Evolutionary conservation across 208 protist genomes (phyloP).

Genomic region (Acanthamoeba triangularis): DNA sequence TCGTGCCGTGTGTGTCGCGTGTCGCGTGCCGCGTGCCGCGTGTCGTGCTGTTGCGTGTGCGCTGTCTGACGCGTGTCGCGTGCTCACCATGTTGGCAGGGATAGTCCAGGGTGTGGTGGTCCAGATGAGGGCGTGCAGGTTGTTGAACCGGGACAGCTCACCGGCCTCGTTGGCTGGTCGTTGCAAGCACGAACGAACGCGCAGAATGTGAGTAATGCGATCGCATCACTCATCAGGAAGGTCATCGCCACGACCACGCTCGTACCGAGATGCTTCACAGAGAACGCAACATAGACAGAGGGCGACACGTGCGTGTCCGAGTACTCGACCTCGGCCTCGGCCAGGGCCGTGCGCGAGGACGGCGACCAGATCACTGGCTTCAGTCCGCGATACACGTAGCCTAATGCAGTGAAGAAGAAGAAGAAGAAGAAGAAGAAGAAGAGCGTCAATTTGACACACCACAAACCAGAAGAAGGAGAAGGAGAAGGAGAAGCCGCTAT

Average conservation of each 20-base stretch:
- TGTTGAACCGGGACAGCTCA: not conserved
- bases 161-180: not conserved
- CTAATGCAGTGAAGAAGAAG: conserved; percentile 2
- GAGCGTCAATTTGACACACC: not conserved
- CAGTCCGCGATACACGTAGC: conserved; percentile 88
- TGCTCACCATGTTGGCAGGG: conserved; percentile 86
- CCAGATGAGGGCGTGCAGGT: conserved; percentile 87
- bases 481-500: not conserved
- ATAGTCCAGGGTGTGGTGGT: conserved; percentile 95
- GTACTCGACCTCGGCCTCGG: conserved; percentile 94
- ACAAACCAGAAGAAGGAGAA: not conserved
- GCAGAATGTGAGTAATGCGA: not conserved
- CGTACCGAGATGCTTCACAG: conserved; percentile 53
- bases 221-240: not conserved
- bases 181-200: not conserved
- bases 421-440: not conserved
- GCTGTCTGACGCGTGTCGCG: not conserved
- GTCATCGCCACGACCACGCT: not conserved
- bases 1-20: too few relatives aligned
- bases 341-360: conserved; percentile 88
- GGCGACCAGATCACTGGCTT: conserved; percentile 94
- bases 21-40: too few relatives aligned
- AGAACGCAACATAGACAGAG: conserved; percentile 86
- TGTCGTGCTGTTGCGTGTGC: too few relatives aligned
- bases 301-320: conserved; percentile 85